phyloP scores from a whole-genome alignment of 108 stramenopile genomes.

The Nannochloropsis salina region DNA sequence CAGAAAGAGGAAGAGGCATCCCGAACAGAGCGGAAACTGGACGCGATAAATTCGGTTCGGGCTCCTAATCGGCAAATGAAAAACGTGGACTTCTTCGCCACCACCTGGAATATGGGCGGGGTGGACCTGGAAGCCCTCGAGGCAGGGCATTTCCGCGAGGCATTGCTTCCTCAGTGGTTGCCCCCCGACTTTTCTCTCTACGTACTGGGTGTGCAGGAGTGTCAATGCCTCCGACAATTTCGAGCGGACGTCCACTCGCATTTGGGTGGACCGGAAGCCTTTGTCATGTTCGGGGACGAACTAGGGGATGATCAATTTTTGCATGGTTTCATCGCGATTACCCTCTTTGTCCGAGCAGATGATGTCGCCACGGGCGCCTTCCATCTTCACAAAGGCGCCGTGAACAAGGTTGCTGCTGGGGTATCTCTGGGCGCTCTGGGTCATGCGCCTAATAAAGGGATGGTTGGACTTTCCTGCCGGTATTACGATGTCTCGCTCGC shows the following conservation, averaged over 20 bases:
- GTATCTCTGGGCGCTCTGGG: not conserved
- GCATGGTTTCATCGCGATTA: slow-evolving; percentile 9
- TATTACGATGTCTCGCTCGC: slow-evolving; percentile 6
- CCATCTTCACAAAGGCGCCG: not conserved
- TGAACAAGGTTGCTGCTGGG: not conserved
- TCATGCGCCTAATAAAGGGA: slow-evolving; percentile 5
- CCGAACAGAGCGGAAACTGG: not conserved
- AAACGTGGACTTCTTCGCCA: slow-evolving; percentile 10
- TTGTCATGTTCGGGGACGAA: slow-evolving; percentile 20
- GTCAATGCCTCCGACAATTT: not conserved
- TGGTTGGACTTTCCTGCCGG: not conserved
- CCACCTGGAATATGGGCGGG: slow-evolving; percentile 5
- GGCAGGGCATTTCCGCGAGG: not conserved
- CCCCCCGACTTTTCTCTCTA: not conserved
- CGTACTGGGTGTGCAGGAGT: slow-evolving; percentile 19
- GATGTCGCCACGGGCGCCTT: not conserved
- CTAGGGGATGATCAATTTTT: not conserved
- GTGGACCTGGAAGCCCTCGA: not conserved
- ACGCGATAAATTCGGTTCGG: not conserved
- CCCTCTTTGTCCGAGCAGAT: slow-evolving; percentile 2
- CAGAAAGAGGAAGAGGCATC: not conserved
- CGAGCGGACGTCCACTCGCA: not conserved
- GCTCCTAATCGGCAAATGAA: not conserved
- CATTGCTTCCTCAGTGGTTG: not conserved
- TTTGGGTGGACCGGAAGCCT: not conserved